Evolutionary conservation across 2,329 filamentous ascomycete species (phyloP), one percentile per base, ranked within the genome.

Genomic region (Epichloe amarillans): DNA sequence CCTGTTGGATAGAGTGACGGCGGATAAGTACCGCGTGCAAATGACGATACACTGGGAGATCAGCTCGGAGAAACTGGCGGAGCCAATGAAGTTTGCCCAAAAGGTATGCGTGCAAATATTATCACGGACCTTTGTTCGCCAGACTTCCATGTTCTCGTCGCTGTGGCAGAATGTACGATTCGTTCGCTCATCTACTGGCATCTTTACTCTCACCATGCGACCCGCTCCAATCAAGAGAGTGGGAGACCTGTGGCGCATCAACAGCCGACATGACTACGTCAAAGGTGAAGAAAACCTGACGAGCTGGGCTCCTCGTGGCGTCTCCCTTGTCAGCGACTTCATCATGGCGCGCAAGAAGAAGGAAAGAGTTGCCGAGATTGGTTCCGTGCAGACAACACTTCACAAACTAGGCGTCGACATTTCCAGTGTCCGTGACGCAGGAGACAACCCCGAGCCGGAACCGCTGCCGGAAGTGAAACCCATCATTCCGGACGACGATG

Each of bases 211-310:
- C 47, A 83, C 83, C 5, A 83, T 97, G 66, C 84, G 88, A 33
- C 93, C 93, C 0, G 83, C 88, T 7, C 89, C 89, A 3, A 89
- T 95, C 47, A 96, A 96, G 68, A 80, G 88, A 45, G 88, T 89
- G 0, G 88, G 3, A 0, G 93, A 98, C 64, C 74, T 98, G 12
- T 98, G 93, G 93, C 82, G 93, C 50, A 88, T 97, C 82, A 94
- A 89, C 65, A 97, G 90, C 15, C 84, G 88, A 53, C 86, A 95
- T 60, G 88, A 95, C 64, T 97, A 96, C 62, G 87, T 98, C 60
- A 96, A 95, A 66, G 93, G 93, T 50, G 90, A 98, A 67, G 93
- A 98, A 66, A 77, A 83, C 46, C 73, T 98, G 39, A 82, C 75
- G 2, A 82, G 82, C 51, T 98, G 93, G 93, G 82, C 83, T 7